Conservation (phyloP, 2,329 filamentous ascomycete species). For the Peltaster fructicola region DNA sequence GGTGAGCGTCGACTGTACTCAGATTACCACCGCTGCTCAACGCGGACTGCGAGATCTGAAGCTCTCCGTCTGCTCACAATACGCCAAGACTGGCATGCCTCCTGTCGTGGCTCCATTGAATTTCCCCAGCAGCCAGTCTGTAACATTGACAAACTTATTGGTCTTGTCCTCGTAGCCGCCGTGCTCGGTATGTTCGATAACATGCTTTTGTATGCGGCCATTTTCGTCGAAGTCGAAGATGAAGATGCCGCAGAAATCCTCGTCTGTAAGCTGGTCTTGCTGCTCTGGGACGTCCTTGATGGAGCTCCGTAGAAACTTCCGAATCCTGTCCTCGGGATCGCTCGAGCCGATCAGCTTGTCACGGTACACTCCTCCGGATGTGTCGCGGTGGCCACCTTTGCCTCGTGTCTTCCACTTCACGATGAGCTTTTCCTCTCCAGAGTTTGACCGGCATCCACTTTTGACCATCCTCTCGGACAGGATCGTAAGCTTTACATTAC, state of each 20-base stretch:
- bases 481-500: conserved; percentile 76
- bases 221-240: conserved; percentile 88
- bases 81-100: conserved; percentile 27
- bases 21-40: too few relatives aligned
- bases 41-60: too few relatives aligned
- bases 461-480: conserved; percentile 71
- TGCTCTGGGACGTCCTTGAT: conserved; percentile 29
- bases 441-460: conserved; percentile 28
- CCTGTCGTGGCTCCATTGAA: conserved; percentile 37
- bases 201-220: conserved; percentile 70
- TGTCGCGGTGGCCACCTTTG: conserved; percentile 28
- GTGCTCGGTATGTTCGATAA: conserved; percentile 83
- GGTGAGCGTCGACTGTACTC: too few relatives aligned
- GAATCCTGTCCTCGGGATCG: conserved; percentile 37
- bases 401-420: conserved; percentile 71
- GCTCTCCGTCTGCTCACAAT: conserved; percentile 18
- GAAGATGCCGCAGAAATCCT: conserved; percentile 80
- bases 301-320: conserved; percentile 37
- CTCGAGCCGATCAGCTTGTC: conserved; percentile 15
- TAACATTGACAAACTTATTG: conserved; percentile 72
- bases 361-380: conserved; percentile 29
- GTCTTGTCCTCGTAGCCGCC: conserved; percentile 68
- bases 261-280: conserved; percentile 17
- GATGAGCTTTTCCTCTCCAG: conserved; percentile 61
- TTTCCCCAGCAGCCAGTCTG: conserved; percentile 82